A percentile compares a stretch with the other conserved stretches of the same genome.
Evolutionary conservation across 305 asterid genomes (phyloP).

Genomic region (Ajuga reptans): DNA sequence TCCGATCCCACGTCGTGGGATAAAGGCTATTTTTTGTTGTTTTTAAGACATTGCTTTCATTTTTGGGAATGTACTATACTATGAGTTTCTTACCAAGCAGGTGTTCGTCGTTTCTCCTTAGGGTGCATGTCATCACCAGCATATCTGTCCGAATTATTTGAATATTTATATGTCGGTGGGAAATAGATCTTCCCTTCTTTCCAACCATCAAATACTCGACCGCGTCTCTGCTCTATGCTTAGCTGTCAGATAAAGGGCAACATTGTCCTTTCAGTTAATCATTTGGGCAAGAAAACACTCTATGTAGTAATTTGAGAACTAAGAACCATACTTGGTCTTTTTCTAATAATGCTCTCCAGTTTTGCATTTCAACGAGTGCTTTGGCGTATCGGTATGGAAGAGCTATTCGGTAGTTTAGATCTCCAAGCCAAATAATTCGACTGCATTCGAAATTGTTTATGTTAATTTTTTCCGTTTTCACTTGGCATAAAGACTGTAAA

Average conservation of each 20-base stretch:
- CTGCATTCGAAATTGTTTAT: constrained; percentile 34
- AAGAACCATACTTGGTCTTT: constrained; percentile 66
- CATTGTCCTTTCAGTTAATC: constrained; percentile 9
- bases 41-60: neutral
- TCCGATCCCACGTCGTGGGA: neutral
- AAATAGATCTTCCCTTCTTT: constrained; percentile 89
- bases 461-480: neutral
- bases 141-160: constrained; percentile 84
- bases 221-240: constrained; percentile 73
- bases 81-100: constrained; percentile 64
- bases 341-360: constrained; percentile 88
- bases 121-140: constrained; percentile 89
- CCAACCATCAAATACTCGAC: constrained; percentile 87
- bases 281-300: neutral
- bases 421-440: constrained; percentile 92
- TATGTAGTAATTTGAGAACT: neutral
- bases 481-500: neutral
- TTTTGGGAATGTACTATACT: neutral
- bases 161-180: constrained; percentile 92
- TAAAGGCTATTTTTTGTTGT: neutral
- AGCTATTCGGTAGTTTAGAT: constrained; percentile 84
- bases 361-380: constrained; percentile 95
- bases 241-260: constrained; percentile 37
- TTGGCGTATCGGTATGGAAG: constrained; percentile 81
- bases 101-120: constrained; percentile 86